Percentiles rank a stretch among this genome's conserved stretches.
phyloP scores from a whole-genome alignment of 106 monocot genomes.

The Platanthera guangdongensis region DNA sequence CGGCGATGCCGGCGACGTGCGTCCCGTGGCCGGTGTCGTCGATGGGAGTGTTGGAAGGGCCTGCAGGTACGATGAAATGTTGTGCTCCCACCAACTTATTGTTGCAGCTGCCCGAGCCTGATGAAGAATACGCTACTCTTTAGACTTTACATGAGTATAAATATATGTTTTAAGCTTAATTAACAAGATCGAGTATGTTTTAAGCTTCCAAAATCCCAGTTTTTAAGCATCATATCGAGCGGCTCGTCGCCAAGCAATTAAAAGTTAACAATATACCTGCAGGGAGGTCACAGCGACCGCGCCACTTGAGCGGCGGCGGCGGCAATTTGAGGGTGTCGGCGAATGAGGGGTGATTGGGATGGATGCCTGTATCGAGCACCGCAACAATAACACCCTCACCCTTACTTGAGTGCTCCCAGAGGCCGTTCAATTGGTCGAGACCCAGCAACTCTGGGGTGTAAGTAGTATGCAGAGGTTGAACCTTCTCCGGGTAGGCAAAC shows the following conservation, averaged over 20 bases:
- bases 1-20: conserved; percentile 29
- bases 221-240: no score
- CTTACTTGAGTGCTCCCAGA: conserved; percentile 16
- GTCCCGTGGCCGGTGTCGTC: conserved; percentile 28
- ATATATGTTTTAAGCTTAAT: no score
- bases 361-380: conserved; percentile 38
- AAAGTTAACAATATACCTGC: no score
- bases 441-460: conserved; percentile 15
- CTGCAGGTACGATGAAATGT: neutral
- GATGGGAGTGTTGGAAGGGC: neutral
- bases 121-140: no score
- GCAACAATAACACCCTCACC: conserved; percentile 50
- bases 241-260: no score
- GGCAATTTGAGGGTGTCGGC: conserved; percentile 15
- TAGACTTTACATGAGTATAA: no score
- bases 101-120: conserved; percentile 15
- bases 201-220: no score
- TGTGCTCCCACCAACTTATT: conserved; percentile 40
- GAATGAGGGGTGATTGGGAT: conserved; percentile 39
- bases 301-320: conserved; percentile 35
- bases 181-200: no score
- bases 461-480: conserved; percentile 10
- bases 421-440: neutral
- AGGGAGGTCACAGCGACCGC: conserved; percentile 22
- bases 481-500: neutral